A percentile compares a stretch with the other conserved stretches of the same genome.
These are phyloP conservation scores for Schrenkiella parvula DNA, from an alignment of 345 rosid species.

Conservation along the genomic window DNA sequence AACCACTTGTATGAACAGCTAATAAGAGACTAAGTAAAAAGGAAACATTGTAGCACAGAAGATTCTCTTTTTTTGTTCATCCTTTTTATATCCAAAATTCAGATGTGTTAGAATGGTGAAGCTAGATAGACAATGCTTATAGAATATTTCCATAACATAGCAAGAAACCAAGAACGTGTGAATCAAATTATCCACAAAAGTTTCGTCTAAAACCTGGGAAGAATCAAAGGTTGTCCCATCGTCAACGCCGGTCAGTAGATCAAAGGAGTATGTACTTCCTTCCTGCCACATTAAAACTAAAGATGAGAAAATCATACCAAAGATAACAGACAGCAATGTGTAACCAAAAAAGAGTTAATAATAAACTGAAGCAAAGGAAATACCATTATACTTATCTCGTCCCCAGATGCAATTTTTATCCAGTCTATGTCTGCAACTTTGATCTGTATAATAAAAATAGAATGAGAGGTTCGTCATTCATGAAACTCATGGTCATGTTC, in stretches of 20 bases:
- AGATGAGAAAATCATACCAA: constrained; percentile 11
- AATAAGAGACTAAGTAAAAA: background rate
- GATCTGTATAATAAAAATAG: constrained; percentile 48
- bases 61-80: background rate
- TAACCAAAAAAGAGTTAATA: background rate
- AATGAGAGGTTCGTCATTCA: constrained; percentile 16
- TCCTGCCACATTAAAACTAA: constrained; percentile 50
- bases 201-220: constrained; percentile 61
- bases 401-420: constrained; percentile 75
- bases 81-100: background rate
- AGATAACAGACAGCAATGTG: background rate
- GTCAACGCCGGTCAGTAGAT: constrained; percentile 61
- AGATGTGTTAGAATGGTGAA: constrained; percentile 9
- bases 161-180: background rate
- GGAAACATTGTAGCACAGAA: background rate
- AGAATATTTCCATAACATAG: background rate
- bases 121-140: background rate
- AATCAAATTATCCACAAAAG: background rate
- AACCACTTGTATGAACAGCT: background rate
- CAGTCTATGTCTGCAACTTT: constrained; percentile 90
- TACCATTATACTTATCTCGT: constrained; percentile 86
- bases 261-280: constrained; percentile 55
- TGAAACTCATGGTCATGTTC: background rate
- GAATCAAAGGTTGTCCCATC: constrained; percentile 70
- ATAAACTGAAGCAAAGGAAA: constrained; percentile 11